A percentile compares a stretch with the other conserved stretches of the same genome.
These are phyloP conservation scores for Xylariales sp. DNA, from an alignment of 2,329 filamentous ascomycete species.

Conservation along the genomic window DNA sequence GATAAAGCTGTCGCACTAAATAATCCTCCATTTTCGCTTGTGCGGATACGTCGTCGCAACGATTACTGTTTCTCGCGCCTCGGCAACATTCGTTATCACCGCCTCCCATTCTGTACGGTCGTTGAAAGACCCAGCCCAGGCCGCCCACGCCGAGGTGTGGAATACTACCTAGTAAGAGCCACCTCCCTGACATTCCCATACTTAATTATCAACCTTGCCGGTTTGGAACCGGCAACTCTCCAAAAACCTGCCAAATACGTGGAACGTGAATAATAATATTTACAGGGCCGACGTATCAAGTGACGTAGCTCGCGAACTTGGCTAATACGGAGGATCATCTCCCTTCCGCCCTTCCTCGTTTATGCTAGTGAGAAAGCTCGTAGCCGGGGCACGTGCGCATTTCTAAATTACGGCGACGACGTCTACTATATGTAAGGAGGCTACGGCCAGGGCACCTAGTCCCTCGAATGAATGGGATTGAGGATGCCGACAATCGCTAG, in stretches of 20 bases:
- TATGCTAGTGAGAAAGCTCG: background rate
- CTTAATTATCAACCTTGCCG: background rate
- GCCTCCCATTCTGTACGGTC: background rate
- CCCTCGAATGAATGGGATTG: background rate
- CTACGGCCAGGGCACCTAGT: background rate
- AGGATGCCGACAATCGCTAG: background rate
- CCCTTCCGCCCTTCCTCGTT: background rate
- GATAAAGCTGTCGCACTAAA: conserved; percentile 14
- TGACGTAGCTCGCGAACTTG: background rate
- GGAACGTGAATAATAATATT: background rate
- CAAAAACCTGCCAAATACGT: background rate
- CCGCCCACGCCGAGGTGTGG: background rate
- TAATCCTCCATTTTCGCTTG: background rate
- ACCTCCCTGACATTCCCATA: background rate
- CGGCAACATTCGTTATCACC: conserved; percentile 14
- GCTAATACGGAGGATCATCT: conserved; percentile 7
- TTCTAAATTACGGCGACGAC: background rate
- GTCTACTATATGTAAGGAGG: background rate
- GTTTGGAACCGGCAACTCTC: background rate
- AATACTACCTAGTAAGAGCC: too few relatives aligned
- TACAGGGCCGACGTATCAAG: background rate
- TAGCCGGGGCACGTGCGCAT: background rate
- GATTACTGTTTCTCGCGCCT: conserved; percentile 3
- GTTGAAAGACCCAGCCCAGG: background rate
- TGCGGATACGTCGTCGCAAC: background rate